phyloP scores from a whole-genome alignment of 805 yeast genomes.

The Nakazawaea wyomingensis region DNA sequence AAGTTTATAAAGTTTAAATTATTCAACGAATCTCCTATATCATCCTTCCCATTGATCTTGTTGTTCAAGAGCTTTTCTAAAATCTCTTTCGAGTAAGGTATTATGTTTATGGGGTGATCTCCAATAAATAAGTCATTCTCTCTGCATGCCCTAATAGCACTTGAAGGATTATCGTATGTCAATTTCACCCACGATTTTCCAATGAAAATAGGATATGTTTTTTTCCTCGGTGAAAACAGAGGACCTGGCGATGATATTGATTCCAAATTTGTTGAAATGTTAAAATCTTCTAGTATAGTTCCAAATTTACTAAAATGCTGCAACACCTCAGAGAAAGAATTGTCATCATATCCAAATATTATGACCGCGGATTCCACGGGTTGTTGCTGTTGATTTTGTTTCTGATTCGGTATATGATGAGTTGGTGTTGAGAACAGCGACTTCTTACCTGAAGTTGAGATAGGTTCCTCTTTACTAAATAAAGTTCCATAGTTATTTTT shows the following conservation, averaged over 20 bases:
- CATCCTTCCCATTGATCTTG: slow-evolving; percentile 37
- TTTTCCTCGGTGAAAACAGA: slow-evolving; percentile 15
- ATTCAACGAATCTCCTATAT: slow-evolving; percentile 37
- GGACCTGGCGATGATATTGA: slow-evolving; percentile 9
- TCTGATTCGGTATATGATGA: neutral
- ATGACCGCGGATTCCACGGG: slow-evolving; percentile 59
- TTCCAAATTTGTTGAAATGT: slow-evolving; percentile 18
- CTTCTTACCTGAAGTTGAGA: neutral
- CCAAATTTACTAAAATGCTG: slow-evolving; percentile 79
- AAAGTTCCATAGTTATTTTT: slow-evolving; percentile 3
- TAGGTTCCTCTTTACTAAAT: slow-evolving; percentile 6
- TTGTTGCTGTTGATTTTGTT: slow-evolving; percentile 1
- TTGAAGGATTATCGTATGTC: slow-evolving; percentile 68
- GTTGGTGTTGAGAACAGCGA: slow-evolving; percentile 1
- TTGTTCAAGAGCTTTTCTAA: slow-evolving; percentile 54
- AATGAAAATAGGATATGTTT: slow-evolving; percentile 61
- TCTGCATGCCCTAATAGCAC: slow-evolving; percentile 78
- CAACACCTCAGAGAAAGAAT: slow-evolving; percentile 59
- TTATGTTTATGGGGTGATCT: slow-evolving; percentile 30
- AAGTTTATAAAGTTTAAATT: slow-evolving; percentile 7
- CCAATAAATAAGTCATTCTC: slow-evolving; percentile 60
- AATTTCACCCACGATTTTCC: slow-evolving; percentile 91
- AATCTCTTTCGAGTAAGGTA: slow-evolving; percentile 58
- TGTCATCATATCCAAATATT: slow-evolving; percentile 86
- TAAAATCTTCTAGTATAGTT: slow-evolving; percentile 68